A percentile compares a stretch with the other conserved stretches of the same genome.
Evolutionary conservation across 768 basidiomycete species (phyloP).

Genomic region (Kwoniella sp.): DNA sequence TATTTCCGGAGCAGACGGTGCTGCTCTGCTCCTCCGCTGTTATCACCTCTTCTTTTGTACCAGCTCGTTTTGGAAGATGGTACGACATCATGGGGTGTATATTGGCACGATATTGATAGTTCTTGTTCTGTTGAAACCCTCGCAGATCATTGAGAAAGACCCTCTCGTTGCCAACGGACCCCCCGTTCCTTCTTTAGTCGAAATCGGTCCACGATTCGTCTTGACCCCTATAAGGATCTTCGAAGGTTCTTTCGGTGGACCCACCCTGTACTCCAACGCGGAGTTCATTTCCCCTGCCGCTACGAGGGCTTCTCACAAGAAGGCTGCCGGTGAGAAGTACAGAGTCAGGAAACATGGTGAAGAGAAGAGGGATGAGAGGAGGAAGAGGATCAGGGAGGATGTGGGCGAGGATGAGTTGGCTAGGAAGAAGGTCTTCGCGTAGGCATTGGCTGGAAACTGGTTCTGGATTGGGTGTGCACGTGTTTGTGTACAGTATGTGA

Average conservation of each 20-base stretch:
- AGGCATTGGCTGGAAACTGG: constrained; percentile 47
- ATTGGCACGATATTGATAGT: background rate
- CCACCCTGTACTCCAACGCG: constrained; percentile 92
- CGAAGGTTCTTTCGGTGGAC: constrained; percentile 93
- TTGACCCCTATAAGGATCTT: constrained; percentile 97
- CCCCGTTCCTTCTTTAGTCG: constrained; percentile 81
- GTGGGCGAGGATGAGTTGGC: constrained; percentile 76
- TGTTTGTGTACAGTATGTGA: too few relatives aligned
- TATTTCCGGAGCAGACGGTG: too few relatives aligned
- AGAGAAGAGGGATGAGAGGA: constrained; percentile 66
- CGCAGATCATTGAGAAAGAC: constrained; percentile 91
- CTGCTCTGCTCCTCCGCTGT: too few relatives aligned
- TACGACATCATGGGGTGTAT: too few relatives aligned
- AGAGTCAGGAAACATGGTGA: constrained; percentile 77
- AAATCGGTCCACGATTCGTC: constrained; percentile 97
- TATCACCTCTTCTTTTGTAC: too few relatives aligned
- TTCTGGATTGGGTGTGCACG: too few relatives aligned
- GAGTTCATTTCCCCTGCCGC: constrained; percentile 91
- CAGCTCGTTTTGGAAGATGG: too few relatives aligned
- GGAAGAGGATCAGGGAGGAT: constrained; percentile 62
- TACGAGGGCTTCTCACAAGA: constrained; percentile 68
- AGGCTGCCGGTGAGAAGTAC: constrained; percentile 79
- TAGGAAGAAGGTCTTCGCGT: constrained; percentile 87
- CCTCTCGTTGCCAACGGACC: constrained; percentile 82
- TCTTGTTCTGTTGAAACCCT: too few relatives aligned